phyloP scores from a whole-genome alignment of 1,284 basidiomycete genomes.

The Trichosporon sp. region DNA sequence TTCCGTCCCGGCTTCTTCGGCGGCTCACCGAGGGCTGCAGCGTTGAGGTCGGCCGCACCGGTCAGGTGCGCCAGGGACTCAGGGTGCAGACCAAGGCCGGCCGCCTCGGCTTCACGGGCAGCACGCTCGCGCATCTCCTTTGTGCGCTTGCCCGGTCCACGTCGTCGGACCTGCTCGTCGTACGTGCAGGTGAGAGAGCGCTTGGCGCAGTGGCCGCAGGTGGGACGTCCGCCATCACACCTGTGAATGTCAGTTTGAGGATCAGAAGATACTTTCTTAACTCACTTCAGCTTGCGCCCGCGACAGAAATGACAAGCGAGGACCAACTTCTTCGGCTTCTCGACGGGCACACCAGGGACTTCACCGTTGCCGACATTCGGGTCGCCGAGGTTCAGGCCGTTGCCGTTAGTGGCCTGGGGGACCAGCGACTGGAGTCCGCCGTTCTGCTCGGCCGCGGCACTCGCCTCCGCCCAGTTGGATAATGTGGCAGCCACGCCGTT shows the following conservation, averaged over 20 bases:
- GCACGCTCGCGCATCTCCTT: conserved; percentile 46
- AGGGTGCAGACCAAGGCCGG: conserved; percentile 21
- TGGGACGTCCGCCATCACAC: conserved; percentile 37
- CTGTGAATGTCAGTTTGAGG: conserved; percentile 12
- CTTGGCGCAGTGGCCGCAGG: conserved; percentile 36
- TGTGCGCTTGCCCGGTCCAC: conserved; percentile 52
- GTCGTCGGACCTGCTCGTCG: conserved; percentile 48
- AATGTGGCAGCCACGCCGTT: conserved; percentile 16
- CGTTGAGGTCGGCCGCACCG: conserved; percentile 6
- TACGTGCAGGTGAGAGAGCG: conserved; percentile 44
- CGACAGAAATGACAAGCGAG: conserved; percentile 51
- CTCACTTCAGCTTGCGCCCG: conserved; percentile 50
- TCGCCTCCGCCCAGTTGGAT: conserved; percentile 20
- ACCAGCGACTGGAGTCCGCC: neutral
- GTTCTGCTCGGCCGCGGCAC: conserved; percentile 8
- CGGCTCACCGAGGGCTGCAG: conserved; percentile 9
- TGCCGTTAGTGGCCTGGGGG: conserved; percentile 11
- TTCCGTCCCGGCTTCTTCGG: conserved; percentile 20
- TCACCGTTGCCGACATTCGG: conserved; percentile 6
- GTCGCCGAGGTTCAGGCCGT: conserved; percentile 2
- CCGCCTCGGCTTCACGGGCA: conserved; percentile 35
- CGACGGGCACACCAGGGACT: neutral
- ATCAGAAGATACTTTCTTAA: conserved; percentile 7
- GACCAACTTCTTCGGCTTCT: conserved; percentile 41
- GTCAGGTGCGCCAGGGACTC: conserved; percentile 16